Evolutionary conservation across 768 basidiomycete species (phyloP), one percentile per base, ranked within the genome.

Genomic region (Tephrocybe sp.): DNA sequence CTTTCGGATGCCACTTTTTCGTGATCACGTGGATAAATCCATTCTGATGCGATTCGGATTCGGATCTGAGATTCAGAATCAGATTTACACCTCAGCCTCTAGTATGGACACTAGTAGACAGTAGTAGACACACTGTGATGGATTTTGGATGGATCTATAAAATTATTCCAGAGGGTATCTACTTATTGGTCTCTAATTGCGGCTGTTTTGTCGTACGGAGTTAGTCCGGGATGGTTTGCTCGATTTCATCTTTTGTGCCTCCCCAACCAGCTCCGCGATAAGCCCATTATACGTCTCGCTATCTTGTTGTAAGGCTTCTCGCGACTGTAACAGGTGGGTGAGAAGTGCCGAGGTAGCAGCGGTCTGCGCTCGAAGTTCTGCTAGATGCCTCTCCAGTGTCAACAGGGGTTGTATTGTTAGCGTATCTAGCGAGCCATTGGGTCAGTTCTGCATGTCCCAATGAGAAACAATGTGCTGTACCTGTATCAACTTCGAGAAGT

Each of bases 231-330:
- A 69, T 52, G 71, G 72, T 57, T 84, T 88, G 13, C 80, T 80
- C 6, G 80, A 80, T 61, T 88, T 90, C 46, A 83, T 75, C 66
- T 88, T 91, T 63, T 91, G 89, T 27, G 94, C 93, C 66, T 95
- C 91, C 36, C 83, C 83, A n/a, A 97, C 91, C 42, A 97, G 72
- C 62, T 92, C 92, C 22, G 86, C 94, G 52, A 97, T 97, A 49
- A 94, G 74, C 13, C 83, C 86, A 66, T 97, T 94, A 61, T 92
- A 93, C 22, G 84, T 88, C 71, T 97, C 87, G 30, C 84, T 86
- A 62, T 91, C 89, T 68, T 93, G 91, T 64, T 91, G 88, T 52
- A 91, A 64, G 27, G 85, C 80, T 54, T 93, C 91, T 50, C 84
- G 78, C 31, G 80, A 77, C 68, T 97, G 92, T 52, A 94, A 71